Base-by-base conservation (phyloP, 2,329 filamentous ascomycete species). In the Stemphylium beticola region DNA sequence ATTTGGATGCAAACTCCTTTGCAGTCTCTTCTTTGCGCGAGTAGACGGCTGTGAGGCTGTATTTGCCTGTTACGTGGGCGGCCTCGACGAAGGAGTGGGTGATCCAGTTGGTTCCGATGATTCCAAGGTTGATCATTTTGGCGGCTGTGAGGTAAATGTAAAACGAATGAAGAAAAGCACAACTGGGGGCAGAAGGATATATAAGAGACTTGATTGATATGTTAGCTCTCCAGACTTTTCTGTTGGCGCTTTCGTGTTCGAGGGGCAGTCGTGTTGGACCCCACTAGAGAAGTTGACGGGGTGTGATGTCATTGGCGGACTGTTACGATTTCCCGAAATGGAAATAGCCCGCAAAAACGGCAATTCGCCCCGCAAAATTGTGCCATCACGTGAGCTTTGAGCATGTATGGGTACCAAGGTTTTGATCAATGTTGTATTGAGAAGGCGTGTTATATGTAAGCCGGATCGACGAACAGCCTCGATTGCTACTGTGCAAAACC, bases 51-150 rank as follows among this genome's bases (percentile, higher is more conserved):
- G 68, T 58, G 24, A 82, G 76, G 32, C 71, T 71, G 76, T 77
- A 82, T 69, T 75, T 70, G 17, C 66, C 64, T 2, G 78, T 78
- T 33, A 78, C 73, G 26, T 78, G 73, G 11, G 79, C 77, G 17
- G 72, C 74, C 12, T 71, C 62, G 64, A 82, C 75, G 68, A 76
- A 82, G 9, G 78, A 79, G 58, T 78, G 76, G 3, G 79, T 81
- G 65, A 82, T 82, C 80, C 80, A 82, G 65, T 70, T 73, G 17
- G 78, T 80, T 60, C 79, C 79, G 53, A 82, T 78, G 53, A 76
- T 75, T 48, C 72, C 79, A 64, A 80, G 79, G 42, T 71, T 76
- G 66, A 81, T 73, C 64, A 67, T 71, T 41, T 53, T 66, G 60
- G 22, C 33, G 33, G 39, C 29, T 47, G 10, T 47, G 34, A 11